A percentile compares a stretch with the other conserved stretches of the same genome.
phyloP scores from a whole-genome alignment of 2,329 filamentous ascomycete genomes.

The Ascochyta lentis region DNA sequence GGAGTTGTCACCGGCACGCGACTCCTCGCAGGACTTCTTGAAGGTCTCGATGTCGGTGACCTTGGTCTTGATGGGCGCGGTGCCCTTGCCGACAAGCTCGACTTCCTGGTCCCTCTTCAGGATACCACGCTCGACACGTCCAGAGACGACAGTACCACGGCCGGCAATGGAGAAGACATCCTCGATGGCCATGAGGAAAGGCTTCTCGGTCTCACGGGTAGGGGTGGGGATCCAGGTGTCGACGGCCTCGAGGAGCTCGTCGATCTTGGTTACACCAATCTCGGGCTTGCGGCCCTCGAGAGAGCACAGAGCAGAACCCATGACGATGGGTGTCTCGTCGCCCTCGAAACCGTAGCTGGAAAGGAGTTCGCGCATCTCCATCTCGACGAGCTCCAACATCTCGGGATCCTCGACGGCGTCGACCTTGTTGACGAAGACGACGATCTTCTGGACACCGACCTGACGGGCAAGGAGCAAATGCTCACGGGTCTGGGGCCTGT shows the following conservation, averaged over 20 bases:
- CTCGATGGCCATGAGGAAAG: conserved; percentile 98
- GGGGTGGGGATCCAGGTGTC: conserved; percentile 98
- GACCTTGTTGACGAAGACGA: conserved; percentile 99
- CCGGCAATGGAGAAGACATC: conserved; percentile 67
- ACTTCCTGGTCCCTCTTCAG: conserved; percentile 95
- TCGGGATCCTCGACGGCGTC: conserved; percentile 97
- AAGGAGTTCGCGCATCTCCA: conserved; percentile 99
- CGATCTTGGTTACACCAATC: conserved; percentile 86
- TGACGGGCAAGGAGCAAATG: conserved; percentile 97
- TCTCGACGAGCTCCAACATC: conserved; percentile 99
- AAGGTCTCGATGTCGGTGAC: conserved; percentile 99
- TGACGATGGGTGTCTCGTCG: conserved; percentile 95
- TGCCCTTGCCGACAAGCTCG: conserved; percentile 89
- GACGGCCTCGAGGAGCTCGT: conserved; percentile 87
- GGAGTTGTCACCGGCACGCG: conserved; percentile 96
- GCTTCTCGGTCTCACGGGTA: conserved; percentile 92
- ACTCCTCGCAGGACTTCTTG: conserved; percentile 99
- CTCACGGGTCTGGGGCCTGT: conserved; percentile 91
- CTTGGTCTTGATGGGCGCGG: conserved; percentile 91
- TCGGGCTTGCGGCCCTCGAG: conserved; percentile 86
- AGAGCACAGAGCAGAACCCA: conserved; percentile 95
- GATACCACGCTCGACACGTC: conserved; percentile 93
- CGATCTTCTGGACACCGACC: conserved; percentile 96
- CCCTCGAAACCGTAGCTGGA: conserved; percentile 94
- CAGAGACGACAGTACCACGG: conserved; percentile 95